Conservation (phyloP, 2,329 filamentous ascomycete species). For the Cordyceps pruinosa region DNA sequence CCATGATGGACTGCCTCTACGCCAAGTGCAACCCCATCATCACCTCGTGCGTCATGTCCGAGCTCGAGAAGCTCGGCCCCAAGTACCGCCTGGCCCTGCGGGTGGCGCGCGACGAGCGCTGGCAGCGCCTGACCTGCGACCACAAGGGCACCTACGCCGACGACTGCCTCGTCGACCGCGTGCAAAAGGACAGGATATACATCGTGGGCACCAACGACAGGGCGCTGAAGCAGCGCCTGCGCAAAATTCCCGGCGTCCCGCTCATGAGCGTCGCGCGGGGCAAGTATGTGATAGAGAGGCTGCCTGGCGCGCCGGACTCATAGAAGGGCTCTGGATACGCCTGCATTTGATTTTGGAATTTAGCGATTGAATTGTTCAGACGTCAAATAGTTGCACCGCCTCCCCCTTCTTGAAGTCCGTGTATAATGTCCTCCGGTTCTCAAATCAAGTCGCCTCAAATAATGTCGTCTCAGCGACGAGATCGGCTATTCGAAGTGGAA, state of each 20-base stretch:
- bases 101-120: conserved; percentile 84
- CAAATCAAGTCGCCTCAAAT: no score
- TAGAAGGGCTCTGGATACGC: conserved; percentile 9
- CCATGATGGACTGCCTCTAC: conserved; percentile 90
- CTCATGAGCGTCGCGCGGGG: conserved; percentile 77
- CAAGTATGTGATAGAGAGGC: conserved; percentile 89
- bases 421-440: no score
- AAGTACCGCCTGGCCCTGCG: conserved; percentile 82
- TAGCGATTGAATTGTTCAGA: conserved; percentile 5
- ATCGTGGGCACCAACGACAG: conserved; percentile 73
- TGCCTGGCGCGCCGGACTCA: conserved; percentile 72
- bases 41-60: conserved; percentile 69
- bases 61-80: conserved; percentile 80
- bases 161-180: conserved; percentile 74
- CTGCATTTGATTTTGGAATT: background rate
- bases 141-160: conserved; percentile 81
- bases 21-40: conserved; percentile 87
- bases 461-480: background rate
- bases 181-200: conserved; percentile 68
- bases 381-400: background rate
- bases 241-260: conserved; percentile 63
- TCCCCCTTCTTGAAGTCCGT: background rate
- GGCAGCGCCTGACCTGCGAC: conserved; percentile 77
- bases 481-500: background rate
- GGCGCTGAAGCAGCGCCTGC: conserved; percentile 72